Evolutionary conservation across 106 monocot genomes (phyloP).

Genomic region (Acorus gramineus): DNA sequence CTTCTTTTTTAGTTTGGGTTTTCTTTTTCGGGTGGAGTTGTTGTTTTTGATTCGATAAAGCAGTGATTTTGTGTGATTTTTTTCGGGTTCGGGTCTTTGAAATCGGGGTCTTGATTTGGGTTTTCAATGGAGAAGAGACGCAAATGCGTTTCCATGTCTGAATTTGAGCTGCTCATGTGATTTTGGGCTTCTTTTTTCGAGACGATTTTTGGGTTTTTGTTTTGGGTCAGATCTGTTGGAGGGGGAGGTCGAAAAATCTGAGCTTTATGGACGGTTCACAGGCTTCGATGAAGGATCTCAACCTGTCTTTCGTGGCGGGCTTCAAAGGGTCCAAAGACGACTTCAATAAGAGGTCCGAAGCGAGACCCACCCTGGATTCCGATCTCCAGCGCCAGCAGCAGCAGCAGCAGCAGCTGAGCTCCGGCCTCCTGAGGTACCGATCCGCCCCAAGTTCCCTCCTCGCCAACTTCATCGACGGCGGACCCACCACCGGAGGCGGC

Average conservation of each 20-base stretch:
- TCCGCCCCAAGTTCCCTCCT: conserved; percentile 73
- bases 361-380: conserved; percentile 5
- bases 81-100: too few relatives aligned
- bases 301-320: conserved; percentile 31
- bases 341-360: too few relatives aligned
- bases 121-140: conserved; percentile 12
- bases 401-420: conserved; percentile 36
- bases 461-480: too few relatives aligned
- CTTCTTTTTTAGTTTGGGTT: too few relatives aligned
- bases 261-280: conserved; percentile 61
- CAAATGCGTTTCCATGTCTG: conserved; percentile 2
- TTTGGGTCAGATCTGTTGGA: neutral
- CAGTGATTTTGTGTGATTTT: too few relatives aligned
- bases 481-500: too few relatives aligned
- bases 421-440: conserved; percentile 76
- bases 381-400: conserved; percentile 26
- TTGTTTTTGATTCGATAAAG: too few relatives aligned
- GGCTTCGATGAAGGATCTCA: conserved; percentile 35
- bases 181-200: conserved; percentile 3
- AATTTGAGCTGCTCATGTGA: neutral
- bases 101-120: conserved; percentile 6
- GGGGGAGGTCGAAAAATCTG: neutral
- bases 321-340: conserved; percentile 27
- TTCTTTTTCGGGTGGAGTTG: too few relatives aligned
- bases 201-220: neutral